Evolutionary conservation across 1,284 basidiomycete genomes (phyloP).

Genomic region (Austroboletus novae-zelandiae): DNA sequence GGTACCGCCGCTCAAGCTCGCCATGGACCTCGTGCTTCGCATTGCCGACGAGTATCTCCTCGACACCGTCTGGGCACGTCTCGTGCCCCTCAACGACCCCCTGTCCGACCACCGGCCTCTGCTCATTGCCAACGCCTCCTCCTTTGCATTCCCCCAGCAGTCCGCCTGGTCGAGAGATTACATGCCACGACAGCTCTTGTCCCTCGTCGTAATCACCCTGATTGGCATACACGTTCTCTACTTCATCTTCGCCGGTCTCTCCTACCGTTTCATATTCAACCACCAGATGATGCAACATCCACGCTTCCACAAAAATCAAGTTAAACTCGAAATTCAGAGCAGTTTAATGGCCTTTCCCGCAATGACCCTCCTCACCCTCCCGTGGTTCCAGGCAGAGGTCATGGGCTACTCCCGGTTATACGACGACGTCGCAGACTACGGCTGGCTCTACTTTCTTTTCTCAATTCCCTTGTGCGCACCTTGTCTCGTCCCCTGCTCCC

Average conservation of each 20-base stretch:
- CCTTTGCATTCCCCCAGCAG: conserved; percentile 16
- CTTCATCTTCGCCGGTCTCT: conserved; percentile 82
- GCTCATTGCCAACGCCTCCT: conserved; percentile 32
- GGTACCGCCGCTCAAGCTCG: background rate
- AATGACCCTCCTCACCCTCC: conserved; percentile 83
- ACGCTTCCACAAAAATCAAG: conserved; percentile 87
- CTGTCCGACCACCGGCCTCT: conserved; percentile 23
- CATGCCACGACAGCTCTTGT: conserved; percentile 76
- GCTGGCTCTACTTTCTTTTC: conserved; percentile 61
- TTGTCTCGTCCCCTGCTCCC: conserved; percentile 2
- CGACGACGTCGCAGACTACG: conserved; percentile 71
- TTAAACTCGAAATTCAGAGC: conserved; percentile 77
- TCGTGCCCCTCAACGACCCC: conserved; percentile 57
- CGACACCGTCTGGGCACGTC: conserved; percentile 74
- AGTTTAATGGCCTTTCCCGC: conserved; percentile 79
- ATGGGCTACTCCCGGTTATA: conserved; percentile 85
- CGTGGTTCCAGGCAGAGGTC: conserved; percentile 93
- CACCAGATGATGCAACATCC: conserved; percentile 96
- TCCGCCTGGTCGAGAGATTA: conserved; percentile 83
- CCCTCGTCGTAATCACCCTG: conserved; percentile 74
- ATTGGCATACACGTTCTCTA: conserved; percentile 83
- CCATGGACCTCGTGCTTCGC: conserved; percentile 82
- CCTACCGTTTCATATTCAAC: conserved; percentile 91
- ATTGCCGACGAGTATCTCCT: conserved; percentile 74
- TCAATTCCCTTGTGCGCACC: conserved; percentile 61